A percentile compares a stretch with the other conserved stretches of the same genome.
These are phyloP conservation scores for Radiomyces spectabilis DNA, from an alignment of 192 early-diverging fungal genomes.

Conservation along the genomic window DNA sequence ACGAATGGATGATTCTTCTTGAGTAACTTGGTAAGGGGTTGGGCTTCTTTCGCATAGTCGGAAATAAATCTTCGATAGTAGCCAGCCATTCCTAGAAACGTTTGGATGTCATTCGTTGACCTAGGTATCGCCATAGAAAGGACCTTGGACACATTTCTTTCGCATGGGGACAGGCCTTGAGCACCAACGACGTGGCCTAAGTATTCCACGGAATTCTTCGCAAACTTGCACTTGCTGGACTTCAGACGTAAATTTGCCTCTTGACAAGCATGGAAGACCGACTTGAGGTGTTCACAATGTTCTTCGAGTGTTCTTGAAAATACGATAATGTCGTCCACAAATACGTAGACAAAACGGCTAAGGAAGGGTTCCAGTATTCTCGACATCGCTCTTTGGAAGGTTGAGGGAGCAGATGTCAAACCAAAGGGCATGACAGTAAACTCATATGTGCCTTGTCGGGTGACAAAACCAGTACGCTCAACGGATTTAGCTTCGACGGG, in stretches of 20 bases:
- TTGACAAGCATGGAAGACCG: constrained; percentile 3
- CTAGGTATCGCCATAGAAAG: constrained; percentile 5
- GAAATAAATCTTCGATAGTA: constrained; percentile 21
- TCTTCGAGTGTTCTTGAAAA: constrained; percentile 21
- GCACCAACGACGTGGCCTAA: constrained; percentile 18
- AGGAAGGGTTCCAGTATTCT: neutral
- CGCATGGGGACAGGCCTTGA: constrained; percentile 13
- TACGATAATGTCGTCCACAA: constrained; percentile 37
- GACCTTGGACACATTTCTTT: constrained; percentile 12
- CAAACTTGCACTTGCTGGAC: constrained; percentile 3
- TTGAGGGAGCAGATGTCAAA: constrained; percentile 9
- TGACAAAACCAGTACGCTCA: constrained; percentile 26
- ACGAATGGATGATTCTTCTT: neutral
- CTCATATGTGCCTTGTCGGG: constrained; percentile 6
- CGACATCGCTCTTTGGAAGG: constrained; percentile 15
- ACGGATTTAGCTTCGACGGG: constrained; percentile 21
- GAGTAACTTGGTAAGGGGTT: constrained; percentile 4
- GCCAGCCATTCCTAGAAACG: constrained; percentile 15
- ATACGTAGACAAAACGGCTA: constrained; percentile 18
- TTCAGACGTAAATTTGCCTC: neutral
- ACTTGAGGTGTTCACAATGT: constrained; percentile 15
- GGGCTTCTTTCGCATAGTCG: constrained; percentile 4
- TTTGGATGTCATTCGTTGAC: constrained; percentile 4
- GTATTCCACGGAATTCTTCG: constrained; percentile 6
- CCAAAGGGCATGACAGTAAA: constrained; percentile 21